Evolutionary conservation across 2,329 filamentous ascomycete species (phyloP).

Genomic region (Fusarium humuli): DNA sequence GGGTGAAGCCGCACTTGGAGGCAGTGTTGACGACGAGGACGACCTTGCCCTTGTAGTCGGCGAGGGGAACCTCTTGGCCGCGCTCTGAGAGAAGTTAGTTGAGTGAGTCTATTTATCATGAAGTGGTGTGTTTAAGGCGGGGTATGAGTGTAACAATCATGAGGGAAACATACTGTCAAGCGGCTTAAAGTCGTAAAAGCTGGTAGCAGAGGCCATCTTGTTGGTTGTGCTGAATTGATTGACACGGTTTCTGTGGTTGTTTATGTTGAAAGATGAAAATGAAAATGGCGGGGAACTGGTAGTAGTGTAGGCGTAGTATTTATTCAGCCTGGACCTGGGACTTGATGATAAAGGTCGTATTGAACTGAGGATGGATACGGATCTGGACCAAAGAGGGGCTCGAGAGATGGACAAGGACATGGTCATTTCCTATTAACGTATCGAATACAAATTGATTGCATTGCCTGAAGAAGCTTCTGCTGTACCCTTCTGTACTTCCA

Average conservation of each 20-base stretch:
- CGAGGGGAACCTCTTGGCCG: slow-evolving; percentile 77
- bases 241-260: slow-evolving; percentile 5
- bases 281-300: slow-evolving; percentile 28
- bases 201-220: slow-evolving; percentile 56
- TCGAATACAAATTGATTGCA: slow-evolving; percentile 4
- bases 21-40: slow-evolving; percentile 97
- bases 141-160: background rate
- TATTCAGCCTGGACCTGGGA: slow-evolving; percentile 29
- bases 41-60: slow-evolving; percentile 87
- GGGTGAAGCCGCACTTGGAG: slow-evolving; percentile 98
- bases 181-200: slow-evolving; percentile 86
- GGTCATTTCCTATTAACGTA: background rate
- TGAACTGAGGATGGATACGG: background rate
- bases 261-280: slow-evolving; percentile 32
- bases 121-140: background rate
- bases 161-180: slow-evolving; percentile 74
- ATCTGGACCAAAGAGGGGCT: slow-evolving; percentile 20
- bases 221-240: slow-evolving; percentile 18
- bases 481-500: background rate
- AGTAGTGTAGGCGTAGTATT: slow-evolving; percentile 23
- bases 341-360: slow-evolving; percentile 9
- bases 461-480: slow-evolving; percentile 9
- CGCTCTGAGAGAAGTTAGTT: slow-evolving; percentile 53
- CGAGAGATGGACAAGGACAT: slow-evolving; percentile 25
- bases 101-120: background rate